These are phyloP conservation scores for Penstemon eatonii DNA, from an alignment of 257 asterid species.

Conservation along the genomic window DNA sequence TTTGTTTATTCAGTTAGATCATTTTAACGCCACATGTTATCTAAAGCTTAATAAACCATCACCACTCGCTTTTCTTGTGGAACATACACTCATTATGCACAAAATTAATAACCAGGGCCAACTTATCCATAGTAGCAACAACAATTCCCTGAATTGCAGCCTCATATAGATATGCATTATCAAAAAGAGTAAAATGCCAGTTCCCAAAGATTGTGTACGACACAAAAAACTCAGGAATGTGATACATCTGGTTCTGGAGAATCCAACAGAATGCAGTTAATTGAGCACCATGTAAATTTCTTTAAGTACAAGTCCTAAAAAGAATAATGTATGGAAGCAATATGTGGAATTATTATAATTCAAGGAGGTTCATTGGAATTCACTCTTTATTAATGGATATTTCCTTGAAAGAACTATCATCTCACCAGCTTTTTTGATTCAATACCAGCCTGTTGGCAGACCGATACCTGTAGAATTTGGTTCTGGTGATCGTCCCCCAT, in stretches of 20 bases:
- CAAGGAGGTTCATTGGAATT: not conserved
- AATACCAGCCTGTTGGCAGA: conserved; percentile 77
- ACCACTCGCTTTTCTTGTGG: not conserved
- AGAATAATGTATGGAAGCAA: no score
- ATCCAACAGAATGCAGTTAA: no score
- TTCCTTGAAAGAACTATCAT: conserved; percentile 1
- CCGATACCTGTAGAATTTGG: conserved; percentile 94
- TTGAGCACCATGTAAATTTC: no score
- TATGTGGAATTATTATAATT: not conserved
- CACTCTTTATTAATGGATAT: conserved; percentile 6
- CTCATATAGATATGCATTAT: no score
- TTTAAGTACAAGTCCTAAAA: no score
- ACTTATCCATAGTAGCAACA: not conserved
- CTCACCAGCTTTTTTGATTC: conserved; percentile 34
- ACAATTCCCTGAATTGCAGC: not conserved
- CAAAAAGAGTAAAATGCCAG: not conserved
- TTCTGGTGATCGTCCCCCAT: conserved; percentile 86
- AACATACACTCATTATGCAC: not conserved
- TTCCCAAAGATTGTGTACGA: not conserved
- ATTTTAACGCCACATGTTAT: not conserved
- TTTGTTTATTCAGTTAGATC: not conserved
- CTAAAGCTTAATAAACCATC: not conserved
- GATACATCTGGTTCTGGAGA: no score
- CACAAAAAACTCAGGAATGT: not conserved
- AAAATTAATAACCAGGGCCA: not conserved